Base-by-base conservation (phyloP, 1,284 basidiomycete genomes). In the Ustilago loliicola region DNA sequence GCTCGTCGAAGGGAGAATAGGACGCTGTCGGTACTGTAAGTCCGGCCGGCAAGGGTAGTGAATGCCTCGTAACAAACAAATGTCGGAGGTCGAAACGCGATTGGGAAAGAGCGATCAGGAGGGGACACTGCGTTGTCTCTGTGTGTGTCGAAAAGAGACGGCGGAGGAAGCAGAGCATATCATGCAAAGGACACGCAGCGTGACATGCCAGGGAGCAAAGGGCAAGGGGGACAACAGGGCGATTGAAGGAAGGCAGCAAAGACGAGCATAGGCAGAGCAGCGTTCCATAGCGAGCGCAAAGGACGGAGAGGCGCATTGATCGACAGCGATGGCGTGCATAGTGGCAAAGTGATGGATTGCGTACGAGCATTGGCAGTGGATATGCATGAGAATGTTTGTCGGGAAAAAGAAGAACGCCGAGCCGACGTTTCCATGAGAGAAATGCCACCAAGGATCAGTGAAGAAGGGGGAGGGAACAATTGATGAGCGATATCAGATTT, bases 41-140 rank as follows among this genome's bases (percentile, higher is more conserved):
- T 21, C 6, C 32, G 38, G 32, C 36, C 23, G 19, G 27, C 13
- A 27, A 60, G 36, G 13, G 38, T 32, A 50, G 51, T 57, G 48
- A 53, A 47, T 58, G 55, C 51, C 67, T 65, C 34, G 63, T 62
- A 72, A 72, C 70, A 72, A 72, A 72, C 70, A 67, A 64, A 72
- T 38, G 52, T 50, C 56, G 48, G 57, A 66, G 63, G 56, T 45
- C 58, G 53, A 52, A 52, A 38, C 8, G 17, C 21, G 30, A 47
- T 34, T 19, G 52, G 15, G 15, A 29, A 50, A 36, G 52, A 53
- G 61, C 51, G 58, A 38, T 27, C n/a, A n/a, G n/a, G 42, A 59
- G 47, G 34, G 30, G 30, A 19, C 48, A 54, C 60, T 63, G 61
- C 55, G 30, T 32, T 32, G 52, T 23, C 38, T 53, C 50, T 61